phyloP scores from a whole-genome alignment of 768 basidiomycete genomes.

The Nidula microcarpa region DNA sequence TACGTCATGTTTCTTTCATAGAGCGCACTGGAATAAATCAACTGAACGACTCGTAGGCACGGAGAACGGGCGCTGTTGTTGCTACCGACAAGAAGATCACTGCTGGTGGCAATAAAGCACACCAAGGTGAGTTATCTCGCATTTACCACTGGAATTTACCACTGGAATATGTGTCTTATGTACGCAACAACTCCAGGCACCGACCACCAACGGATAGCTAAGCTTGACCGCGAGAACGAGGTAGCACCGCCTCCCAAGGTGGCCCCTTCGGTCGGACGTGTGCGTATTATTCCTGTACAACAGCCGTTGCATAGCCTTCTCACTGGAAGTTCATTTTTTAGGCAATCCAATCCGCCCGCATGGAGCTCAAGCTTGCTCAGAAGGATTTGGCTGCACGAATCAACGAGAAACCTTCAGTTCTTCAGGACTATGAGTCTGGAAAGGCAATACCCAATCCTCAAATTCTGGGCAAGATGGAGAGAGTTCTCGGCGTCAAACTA shows the following conservation, averaged over 20 bases:
- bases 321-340: constrained; percentile 20
- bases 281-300: constrained; percentile 23
- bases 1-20: constrained; percentile 27
- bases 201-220: constrained; percentile 91
- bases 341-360: constrained; percentile 81
- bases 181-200: constrained; percentile 49
- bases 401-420: constrained; percentile 87
- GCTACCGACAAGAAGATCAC: constrained; percentile 80
- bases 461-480: constrained; percentile 87
- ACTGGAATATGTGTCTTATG: background rate
- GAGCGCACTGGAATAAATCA: background rate
- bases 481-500: constrained; percentile 81
- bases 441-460: constrained; percentile 85
- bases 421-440: constrained; percentile 88
- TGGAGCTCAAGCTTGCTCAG: constrained; percentile 78
- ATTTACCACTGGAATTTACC: background rate
- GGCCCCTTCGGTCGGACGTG: constrained; percentile 67
- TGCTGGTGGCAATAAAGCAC: constrained; percentile 72
- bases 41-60: constrained; percentile 45
- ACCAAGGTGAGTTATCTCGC: constrained; percentile 46
- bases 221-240: constrained; percentile 93
- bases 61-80: constrained; percentile 72
- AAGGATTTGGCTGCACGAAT: constrained; percentile 91
- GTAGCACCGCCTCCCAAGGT: constrained; percentile 90
- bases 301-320: background rate